These are phyloP conservation scores for Cyberlindnera mrakii DNA, from an alignment of 805 yeast genomes.

Conservation along the genomic window DNA sequence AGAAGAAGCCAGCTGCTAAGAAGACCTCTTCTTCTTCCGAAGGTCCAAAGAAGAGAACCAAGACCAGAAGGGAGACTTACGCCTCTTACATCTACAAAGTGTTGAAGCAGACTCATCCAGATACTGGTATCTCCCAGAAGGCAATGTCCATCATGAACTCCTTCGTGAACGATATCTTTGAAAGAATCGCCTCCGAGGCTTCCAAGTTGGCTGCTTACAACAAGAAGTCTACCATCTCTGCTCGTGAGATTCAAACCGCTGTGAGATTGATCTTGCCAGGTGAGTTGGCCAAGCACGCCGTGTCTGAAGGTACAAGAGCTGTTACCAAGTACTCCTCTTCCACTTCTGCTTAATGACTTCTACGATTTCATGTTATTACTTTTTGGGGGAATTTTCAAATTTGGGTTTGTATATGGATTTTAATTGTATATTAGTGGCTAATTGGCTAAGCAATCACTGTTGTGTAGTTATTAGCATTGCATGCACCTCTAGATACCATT, in stretches of 20 bases:
- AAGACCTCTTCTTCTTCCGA: conserved; percentile 78
- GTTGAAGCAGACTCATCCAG: conserved; percentile 97
- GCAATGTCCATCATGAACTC: conserved; percentile 99
- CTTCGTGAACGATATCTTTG: conserved; percentile 95
- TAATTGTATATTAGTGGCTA: conserved; percentile 10
- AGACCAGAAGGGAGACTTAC: conserved; percentile 96
- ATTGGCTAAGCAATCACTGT: not conserved
- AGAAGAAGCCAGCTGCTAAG: conserved; percentile 87
- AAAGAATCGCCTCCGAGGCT: conserved; percentile 97
- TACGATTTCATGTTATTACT: conserved; percentile 6
- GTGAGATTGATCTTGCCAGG: conserved; percentile 97
- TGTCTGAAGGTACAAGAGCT: conserved; percentile 98
- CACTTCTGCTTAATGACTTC: conserved; percentile 31
- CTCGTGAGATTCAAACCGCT: conserved; percentile 98
- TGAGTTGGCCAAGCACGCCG: conserved; percentile 98
- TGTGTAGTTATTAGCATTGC: too few relatives aligned
- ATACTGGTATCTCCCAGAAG: conserved; percentile 97
- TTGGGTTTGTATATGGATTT: conserved; percentile 8
- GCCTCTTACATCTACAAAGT: conserved; percentile 97
- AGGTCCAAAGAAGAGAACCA: conserved; percentile 85
- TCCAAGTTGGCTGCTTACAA: conserved; percentile 98
- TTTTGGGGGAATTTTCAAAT: not conserved
- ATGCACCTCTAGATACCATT: not conserved
- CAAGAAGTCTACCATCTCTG: conserved; percentile 96
- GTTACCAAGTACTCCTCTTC: conserved; percentile 89